These are phyloP conservation scores for Tilletia walkeri DNA, from an alignment of 1,284 basidiomycete species.

Conservation along the genomic window DNA sequence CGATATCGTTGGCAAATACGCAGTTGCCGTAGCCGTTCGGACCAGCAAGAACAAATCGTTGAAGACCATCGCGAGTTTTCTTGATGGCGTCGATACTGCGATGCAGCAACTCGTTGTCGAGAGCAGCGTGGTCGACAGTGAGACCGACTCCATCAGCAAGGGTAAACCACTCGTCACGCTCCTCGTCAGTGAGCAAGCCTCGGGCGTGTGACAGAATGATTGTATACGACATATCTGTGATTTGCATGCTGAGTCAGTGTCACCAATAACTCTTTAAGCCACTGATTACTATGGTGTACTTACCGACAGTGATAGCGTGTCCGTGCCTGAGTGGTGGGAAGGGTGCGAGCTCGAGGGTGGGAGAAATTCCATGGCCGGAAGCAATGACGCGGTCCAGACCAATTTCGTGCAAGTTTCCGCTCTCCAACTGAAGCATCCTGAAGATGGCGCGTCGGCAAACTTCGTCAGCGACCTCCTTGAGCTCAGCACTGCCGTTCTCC, in stretches of 20 bases:
- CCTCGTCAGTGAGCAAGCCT: conserved; percentile 56
- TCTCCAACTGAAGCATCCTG: conserved; percentile 60
- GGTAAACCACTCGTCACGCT: conserved; percentile 59
- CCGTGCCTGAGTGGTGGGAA: conserved; percentile 57
- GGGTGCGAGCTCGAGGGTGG: conserved; percentile 58
- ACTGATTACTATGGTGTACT: no score
- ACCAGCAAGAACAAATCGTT: conserved; percentile 57
- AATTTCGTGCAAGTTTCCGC: conserved; percentile 60
- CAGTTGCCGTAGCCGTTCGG: conserved; percentile 58
- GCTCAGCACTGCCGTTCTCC: conserved; percentile 39
- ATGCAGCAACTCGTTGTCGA: conserved; percentile 56
- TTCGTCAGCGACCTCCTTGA: conserved; percentile 55
- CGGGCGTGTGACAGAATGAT: conserved; percentile 58
- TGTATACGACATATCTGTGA: conserved; percentile 58
- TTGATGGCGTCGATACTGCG: conserved; percentile 58
- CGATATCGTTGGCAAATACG: conserved; percentile 59
- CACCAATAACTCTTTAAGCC: no score
- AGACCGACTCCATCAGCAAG: conserved; percentile 57
- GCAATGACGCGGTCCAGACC: conserved; percentile 60
- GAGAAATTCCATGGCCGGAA: conserved; percentile 59
- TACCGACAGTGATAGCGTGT: conserved; percentile 57
- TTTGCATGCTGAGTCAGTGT: no score
- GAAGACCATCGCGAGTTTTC: conserved; percentile 59
- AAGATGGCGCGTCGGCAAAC: conserved; percentile 59
- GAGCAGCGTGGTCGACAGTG: conserved; percentile 58